Evolutionary conservation across 192 early-diverging fungal genomes (phyloP), one percentile per base, ranked within the genome.

Genomic region (Coemansia sp.): DNA sequence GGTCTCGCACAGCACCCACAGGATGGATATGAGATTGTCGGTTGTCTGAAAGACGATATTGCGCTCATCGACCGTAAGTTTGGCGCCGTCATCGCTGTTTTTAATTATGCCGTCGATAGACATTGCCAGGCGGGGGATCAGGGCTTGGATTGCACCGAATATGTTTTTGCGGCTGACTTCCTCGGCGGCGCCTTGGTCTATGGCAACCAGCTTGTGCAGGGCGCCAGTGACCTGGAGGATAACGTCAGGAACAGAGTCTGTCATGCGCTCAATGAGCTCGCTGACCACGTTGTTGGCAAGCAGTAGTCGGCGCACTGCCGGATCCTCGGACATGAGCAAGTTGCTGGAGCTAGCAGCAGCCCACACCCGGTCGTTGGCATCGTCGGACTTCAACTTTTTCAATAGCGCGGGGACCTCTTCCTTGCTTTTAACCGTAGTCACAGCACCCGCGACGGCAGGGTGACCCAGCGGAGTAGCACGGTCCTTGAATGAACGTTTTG

Each of bases 341-440:
- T 95, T 91, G 42, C 92, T 93, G 17, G 93, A 86, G 64, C 93
- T 92, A 33, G 94, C 91, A 16, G 92, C 92, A 2, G 96, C 93
- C 94, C 95, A 97, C 6, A 89, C 88, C 6, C 94, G 82, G 42
- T 97, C 96, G 64, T 87, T 88, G 32, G 87, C 74, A 62, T 91
- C 87, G 38, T 78, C 68, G 3, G 90, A 88, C 7, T 69, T 72
- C 6, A 95, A 84, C 90, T 95, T 80, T 30, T 69, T 80, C 53
- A 80, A 35, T 64, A 77, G 72, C 21, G 60, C 72, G 8, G 77
- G 77, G 1, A 79, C 74, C 30, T 79, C 74, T 3, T 74, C 75
- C 62, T 69, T 79, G 70, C 70, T 68, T 50, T 61, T 49, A 17
- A 76, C 74, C 2, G 67, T 35, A n/a, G 70, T 70, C 3, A 37